Base-by-base conservation (phyloP, 2,329 filamentous ascomycete genomes). In the Cercospora canescens region DNA sequence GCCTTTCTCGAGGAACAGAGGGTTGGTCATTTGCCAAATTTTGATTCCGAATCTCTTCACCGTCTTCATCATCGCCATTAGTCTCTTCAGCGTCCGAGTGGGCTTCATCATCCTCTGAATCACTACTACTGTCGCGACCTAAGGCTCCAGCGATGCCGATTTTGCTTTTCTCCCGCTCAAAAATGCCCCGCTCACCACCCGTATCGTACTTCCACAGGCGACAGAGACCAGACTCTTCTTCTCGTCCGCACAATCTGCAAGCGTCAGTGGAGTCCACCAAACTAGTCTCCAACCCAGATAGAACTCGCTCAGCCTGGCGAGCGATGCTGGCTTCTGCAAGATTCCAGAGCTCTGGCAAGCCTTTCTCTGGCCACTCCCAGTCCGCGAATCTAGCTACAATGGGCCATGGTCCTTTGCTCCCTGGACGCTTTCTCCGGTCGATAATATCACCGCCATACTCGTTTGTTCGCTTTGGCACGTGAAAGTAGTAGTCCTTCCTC, bases 151-250 rank as follows among this genome's bases (percentile, higher is more conserved):
- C 34, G 11, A 63, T 48, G 28, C 28, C 35, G 12, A 59, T 41
- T 4, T 58, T 48, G 28, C 28, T 18, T 26, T 63, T 55, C 35
- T 63, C 61, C 34, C 61, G 45, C 24, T 63, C 61, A 12, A 57
- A 63, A 9, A 63, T 34, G n/a, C 18, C n/a, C 18, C 24, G 52
- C 16, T 56, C 52, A n/a, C 26, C 52, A n/a, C 26, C 26, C 8
- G 52, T 56, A 8, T 35, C 52, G 26, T 14, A 34, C 4, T 30
- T 56, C 52, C 52, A 56, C 5, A 56, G 16, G 8, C 52, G 52
- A 12, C 52, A 34, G 16, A 35, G 18, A 7, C 52, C 32, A 24
- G 18, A 14, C n/a, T 56, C 52, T 56, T 56, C 52, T 3, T 56
- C 28, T 1, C 18, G 28, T 32, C 52, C 52, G 18, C 52, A 56